phyloP scores from a whole-genome alignment of 306 rosid species.

The Canavalia ensiformis region DNA sequence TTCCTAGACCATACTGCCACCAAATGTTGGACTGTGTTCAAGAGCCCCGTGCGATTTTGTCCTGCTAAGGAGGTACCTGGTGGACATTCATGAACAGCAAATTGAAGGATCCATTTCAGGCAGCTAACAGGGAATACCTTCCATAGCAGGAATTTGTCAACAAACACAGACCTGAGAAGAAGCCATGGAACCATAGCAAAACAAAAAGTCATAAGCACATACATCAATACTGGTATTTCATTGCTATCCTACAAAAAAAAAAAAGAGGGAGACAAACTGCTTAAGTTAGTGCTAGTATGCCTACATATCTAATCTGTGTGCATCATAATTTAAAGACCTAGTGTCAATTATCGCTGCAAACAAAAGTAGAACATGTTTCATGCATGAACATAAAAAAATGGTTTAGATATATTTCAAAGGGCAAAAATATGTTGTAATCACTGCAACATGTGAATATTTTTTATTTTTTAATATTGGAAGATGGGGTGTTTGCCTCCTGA shows the following conservation, averaged over 20 bases:
- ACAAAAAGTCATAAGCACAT: constrained; percentile 15
- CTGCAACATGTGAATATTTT: background rate
- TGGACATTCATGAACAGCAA: constrained; percentile 76
- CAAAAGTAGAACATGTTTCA: background rate
- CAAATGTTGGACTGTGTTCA: constrained; percentile 67
- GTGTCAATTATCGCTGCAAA: background rate
- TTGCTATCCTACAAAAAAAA: background rate
- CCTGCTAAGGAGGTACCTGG: constrained; percentile 62
- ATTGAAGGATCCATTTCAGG: constrained; percentile 94
- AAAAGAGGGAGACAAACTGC: background rate
- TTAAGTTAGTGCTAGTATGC: constrained; percentile 11
- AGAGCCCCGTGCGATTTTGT: constrained; percentile 55
- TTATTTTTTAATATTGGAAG: background rate
- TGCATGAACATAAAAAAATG: background rate
- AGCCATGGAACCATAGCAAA: constrained; percentile 39
- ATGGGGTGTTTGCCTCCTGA: background rate
- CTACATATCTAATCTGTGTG: constrained; percentile 21
- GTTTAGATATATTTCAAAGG: constrained; percentile 4
- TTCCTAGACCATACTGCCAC: constrained; percentile 79
- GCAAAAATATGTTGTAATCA: constrained; percentile 6
- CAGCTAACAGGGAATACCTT: constrained; percentile 90
- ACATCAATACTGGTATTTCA: constrained; percentile 36
- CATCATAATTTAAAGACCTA: constrained; percentile 35
- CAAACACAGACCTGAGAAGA: constrained; percentile 78
- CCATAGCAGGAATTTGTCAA: constrained; percentile 89